Evolutionary conservation across 352 stramenopile species (phyloP), one percentile per base, ranked within the genome.

Genomic region (Phytopythium chamaehyphon): DNA sequence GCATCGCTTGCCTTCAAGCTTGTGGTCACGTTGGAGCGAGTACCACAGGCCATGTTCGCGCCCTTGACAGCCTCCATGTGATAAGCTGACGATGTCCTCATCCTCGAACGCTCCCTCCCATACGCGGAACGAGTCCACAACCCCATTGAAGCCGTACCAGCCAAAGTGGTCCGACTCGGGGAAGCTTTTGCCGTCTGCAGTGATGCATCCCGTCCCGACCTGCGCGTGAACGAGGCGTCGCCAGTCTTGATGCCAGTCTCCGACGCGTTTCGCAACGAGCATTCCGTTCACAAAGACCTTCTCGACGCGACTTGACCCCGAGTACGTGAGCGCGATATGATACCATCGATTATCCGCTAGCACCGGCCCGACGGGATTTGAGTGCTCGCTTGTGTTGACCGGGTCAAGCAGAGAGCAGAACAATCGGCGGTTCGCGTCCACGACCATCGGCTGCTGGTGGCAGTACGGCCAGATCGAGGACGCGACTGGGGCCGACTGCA

Each of bases 401-500:
- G 43, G 22, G 16, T 76, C 61, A n/a, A 80, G 46, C 24, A 81
- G 60, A 9, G 73, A 79, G 62, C 67, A 79, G 51, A 71, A 81
- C 1, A 84, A 33, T 19, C 64, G 69, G 7, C 55, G n/a, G 10
- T 73, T 56, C 10, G 59, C 61, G 40, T 76, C 69, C 6, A 84
- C 58, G 42, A 65, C 44, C 31, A 70, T 47, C 19, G 71, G 69
- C 54, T 78, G 68, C 39, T 75, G 59, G 38, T 78, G 66, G 50
- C 69, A 78, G 43, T 77, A 16, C 19, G 67, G 61, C 66, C 67
- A 76, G 24, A 61, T 49, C 15, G 43, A 43, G 38, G 54, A 57
- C 24, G 54, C 48, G 55, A 64, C 59, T 19, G 63, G 48, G 8
- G 66, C 59, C 1, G 66, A 78, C 28, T 83, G 69, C 11, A 66